Evolutionary conservation across 805 yeast species (phyloP).

Genomic region (Wickerhamomyces subpelliculosus): DNA sequence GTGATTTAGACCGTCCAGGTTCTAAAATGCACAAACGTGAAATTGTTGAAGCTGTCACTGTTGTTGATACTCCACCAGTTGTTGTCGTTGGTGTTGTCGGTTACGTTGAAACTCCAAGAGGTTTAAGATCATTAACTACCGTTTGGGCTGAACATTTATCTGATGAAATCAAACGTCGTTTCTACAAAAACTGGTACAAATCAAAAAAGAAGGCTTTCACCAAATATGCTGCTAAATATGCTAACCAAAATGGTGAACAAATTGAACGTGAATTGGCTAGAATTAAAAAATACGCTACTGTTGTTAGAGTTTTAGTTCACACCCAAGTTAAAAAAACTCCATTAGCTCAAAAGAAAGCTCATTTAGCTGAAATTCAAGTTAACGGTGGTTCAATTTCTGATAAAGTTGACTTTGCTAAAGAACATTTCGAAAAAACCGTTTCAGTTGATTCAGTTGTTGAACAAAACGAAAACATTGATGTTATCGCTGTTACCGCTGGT

Average conservation of each 20-base stretch:
- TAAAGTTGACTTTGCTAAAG: conserved; percentile 97
- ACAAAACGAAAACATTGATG: conserved; percentile 98
- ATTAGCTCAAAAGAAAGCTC: conserved; percentile 98
- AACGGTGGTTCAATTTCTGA: conserved; percentile 99
- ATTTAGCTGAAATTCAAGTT: conserved; percentile 98
- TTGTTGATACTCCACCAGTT: conserved; percentile 98
- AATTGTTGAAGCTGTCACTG: conserved; percentile 98
- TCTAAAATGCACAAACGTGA: conserved; percentile 99
- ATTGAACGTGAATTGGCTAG: conserved; percentile 96
- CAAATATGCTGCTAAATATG: conserved; percentile 98
- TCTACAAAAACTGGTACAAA: conserved; percentile 99
- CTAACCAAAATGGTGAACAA: conserved; percentile 79
- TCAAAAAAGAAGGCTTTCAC: conserved; percentile 99
- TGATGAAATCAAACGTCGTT: conserved; percentile 99
- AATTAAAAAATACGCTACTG: conserved; percentile 96
- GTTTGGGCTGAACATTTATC: conserved; percentile 99
- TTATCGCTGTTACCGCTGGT: conserved; percentile 99
- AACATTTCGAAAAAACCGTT: conserved; percentile 98
- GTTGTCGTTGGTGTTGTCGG: conserved; percentile 99
- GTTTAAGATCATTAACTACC: conserved; percentile 98
- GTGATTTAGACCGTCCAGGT: conserved; percentile 99
- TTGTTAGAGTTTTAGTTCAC: conserved; percentile 98
- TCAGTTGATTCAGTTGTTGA: conserved; percentile 93
- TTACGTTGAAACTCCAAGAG: conserved; percentile 99
- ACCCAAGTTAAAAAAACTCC: conserved; percentile 99